phyloP scores from a whole-genome alignment of 441 rosid genomes.

The Euphorbia celastroides region DNA sequence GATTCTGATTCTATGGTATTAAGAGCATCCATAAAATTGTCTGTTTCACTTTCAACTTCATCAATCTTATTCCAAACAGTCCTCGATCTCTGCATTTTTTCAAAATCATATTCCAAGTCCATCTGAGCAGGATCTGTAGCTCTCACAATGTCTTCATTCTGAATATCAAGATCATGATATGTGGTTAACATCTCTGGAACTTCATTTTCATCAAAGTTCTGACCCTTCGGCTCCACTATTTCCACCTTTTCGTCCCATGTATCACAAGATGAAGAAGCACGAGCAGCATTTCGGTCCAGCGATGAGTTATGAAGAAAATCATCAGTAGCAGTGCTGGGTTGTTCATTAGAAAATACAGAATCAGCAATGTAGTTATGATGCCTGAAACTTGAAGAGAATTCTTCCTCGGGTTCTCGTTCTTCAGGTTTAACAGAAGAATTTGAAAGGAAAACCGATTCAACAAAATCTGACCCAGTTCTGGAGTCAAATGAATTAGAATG shows the following conservation, averaged over 20 bases:
- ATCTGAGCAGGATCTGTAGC: slow-evolving; percentile 24
- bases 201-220: slow-evolving; percentile 27
- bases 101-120: slow-evolving; percentile 25
- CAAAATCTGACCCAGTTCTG: slow-evolving; percentile 58
- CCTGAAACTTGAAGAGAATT: slow-evolving; percentile 34
- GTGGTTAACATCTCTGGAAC: slow-evolving; percentile 24
- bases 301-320: slow-evolving; percentile 31
- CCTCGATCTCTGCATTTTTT: slow-evolving; percentile 28
- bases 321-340: slow-evolving; percentile 29
- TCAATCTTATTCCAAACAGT: slow-evolving; percentile 27
- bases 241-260: slow-evolving; percentile 87
- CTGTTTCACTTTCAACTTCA: slow-evolving; percentile 76
- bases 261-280: slow-evolving; percentile 43
- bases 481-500: slow-evolving; percentile 55
- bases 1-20: slow-evolving; percentile 82
- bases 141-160: slow-evolving; percentile 19
- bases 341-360: slow-evolving; percentile 40
- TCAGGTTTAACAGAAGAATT: slow-evolving; percentile 42
- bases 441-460: slow-evolving; percentile 46
- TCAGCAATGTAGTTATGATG: slow-evolving; percentile 34
- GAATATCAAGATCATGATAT: slow-evolving; percentile 26
- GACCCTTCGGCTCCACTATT: slow-evolving; percentile 36
- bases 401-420: slow-evolving; percentile 41
- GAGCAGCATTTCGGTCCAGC: slow-evolving; percentile 32
- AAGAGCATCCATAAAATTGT: slow-evolving; percentile 75